A percentile compares a stretch with the other conserved stretches of the same genome.
phyloP scores from a whole-genome alignment of 2,329 filamentous ascomycete species.

The Ceratocystis huliohia region DNA sequence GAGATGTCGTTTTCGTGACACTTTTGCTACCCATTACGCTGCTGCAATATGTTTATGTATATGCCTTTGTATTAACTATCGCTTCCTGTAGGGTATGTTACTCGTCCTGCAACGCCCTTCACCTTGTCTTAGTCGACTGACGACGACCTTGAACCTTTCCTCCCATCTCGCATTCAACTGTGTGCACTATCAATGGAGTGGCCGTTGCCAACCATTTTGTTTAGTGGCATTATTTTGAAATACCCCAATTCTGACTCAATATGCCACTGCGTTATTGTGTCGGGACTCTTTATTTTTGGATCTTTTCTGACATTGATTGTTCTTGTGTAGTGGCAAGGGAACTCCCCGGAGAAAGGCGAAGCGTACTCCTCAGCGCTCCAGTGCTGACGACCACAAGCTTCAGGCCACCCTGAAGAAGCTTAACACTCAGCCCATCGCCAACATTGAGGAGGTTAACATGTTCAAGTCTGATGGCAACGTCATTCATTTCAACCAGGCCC shows the following conservation, averaged over 20 bases:
- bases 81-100: constrained; percentile 20
- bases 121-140: neutral
- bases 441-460: constrained; percentile 99
- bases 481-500: constrained; percentile 96
- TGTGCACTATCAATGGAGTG: constrained; percentile 17
- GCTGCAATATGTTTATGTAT: constrained; percentile 17
- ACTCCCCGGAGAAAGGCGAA: constrained; percentile 96
- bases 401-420: constrained; percentile 97
- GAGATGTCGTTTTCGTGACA: neutral
- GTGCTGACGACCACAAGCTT: constrained; percentile 99
- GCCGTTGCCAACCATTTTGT: constrained; percentile 25
- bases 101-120: constrained; percentile 4
- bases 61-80: constrained; percentile 22
- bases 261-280: neutral
- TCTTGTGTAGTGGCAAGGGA: constrained; percentile 66
- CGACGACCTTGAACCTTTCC: constrained; percentile 6
- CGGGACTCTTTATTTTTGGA: constrained; percentile 19
- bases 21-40: neutral
- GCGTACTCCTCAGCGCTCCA: constrained; percentile 86
- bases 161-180: constrained; percentile 1
- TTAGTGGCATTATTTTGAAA: neutral
- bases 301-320: constrained; percentile 15
- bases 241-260: neutral
- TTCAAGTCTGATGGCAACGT: constrained; percentile 99
- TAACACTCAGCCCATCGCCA: constrained; percentile 98